Evolutionary conservation across 768 basidiomycete species (phyloP).

Genomic region (Russula olivacea): DNA sequence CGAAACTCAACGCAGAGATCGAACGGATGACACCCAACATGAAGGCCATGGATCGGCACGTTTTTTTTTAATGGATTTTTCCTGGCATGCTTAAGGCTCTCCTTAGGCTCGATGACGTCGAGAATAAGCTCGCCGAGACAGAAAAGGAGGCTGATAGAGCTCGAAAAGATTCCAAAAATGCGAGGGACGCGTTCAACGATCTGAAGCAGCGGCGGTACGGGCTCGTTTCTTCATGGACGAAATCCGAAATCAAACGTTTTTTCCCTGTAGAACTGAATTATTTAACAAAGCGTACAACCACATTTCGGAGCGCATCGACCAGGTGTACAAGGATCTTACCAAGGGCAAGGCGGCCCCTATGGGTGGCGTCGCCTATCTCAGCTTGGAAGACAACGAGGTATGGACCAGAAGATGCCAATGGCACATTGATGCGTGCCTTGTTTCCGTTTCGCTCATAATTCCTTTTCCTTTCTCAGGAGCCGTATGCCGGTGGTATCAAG

Average conservation of each 20-base stretch:
- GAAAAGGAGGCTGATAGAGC: conserved; percentile 92
- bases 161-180: conserved; percentile 79
- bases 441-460: neutral
- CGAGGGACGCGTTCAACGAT: conserved; percentile 89
- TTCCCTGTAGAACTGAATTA: conserved; percentile 54
- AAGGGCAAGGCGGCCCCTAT: conserved; percentile 90
- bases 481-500: conserved; percentile 85
- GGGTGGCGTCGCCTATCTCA: conserved; percentile 96
- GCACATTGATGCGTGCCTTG: neutral
- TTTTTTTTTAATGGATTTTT: conserved; percentile 3
- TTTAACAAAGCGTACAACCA: conserved; percentile 97
- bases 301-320: conserved; percentile 90
- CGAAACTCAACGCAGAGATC: conserved; percentile 70
- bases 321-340: conserved; percentile 96
- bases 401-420: conserved; percentile 22
- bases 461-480: conserved; percentile 48
- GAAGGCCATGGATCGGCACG: conserved; percentile 89
- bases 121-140: conserved; percentile 78
- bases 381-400: conserved; percentile 93
- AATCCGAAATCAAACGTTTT: neutral
- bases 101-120: conserved; percentile 76
- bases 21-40: conserved; percentile 94
- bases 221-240: neutral
- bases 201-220: conserved; percentile 73
- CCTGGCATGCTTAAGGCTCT: neutral